Percentiles rank a stretch among this genome's conserved stretches.
Conservation (phyloP, 208 protist genomes). For the Crithidia mellificae region DNA sequence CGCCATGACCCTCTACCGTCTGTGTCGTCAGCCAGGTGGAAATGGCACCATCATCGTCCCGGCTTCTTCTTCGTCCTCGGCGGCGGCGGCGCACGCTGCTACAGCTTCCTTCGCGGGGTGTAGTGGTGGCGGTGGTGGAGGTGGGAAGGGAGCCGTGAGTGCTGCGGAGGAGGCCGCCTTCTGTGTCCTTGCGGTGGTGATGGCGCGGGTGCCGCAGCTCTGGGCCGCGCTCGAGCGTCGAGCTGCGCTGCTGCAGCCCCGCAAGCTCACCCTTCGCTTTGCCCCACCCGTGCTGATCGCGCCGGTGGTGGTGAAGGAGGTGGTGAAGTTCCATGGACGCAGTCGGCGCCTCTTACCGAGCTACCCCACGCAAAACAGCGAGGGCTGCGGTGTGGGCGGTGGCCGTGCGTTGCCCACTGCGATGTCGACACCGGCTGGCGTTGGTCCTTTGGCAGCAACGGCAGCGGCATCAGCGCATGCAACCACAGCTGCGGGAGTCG, state of each 20-base stretch:
- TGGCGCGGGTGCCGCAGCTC: conserved; percentile 41
- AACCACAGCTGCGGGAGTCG: no score
- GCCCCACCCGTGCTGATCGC: conserved; percentile 35
- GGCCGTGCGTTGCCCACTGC: no score
- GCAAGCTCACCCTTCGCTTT: conserved; percentile 49
- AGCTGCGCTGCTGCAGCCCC: conserved; percentile 47
- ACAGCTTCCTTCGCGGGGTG: not conserved
- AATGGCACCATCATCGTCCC: conserved; percentile 26
- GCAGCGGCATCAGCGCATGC: no score
- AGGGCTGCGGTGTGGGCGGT: no score
- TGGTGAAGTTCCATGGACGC: conserved; percentile 57
- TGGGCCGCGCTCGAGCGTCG: conserved; percentile 50
- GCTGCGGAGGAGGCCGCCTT: conserved; percentile 63
- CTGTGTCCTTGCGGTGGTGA: conserved; percentile 60
- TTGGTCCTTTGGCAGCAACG: no score
- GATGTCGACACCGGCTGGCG: no score
- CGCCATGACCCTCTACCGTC: conserved; percentile 65
- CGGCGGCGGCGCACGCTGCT: no score
- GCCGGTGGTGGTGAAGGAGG: conserved; percentile 45
- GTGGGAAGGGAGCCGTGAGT: conserved; percentile 5
- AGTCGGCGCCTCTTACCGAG: conserved; percentile 38
- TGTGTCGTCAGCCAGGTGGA: conserved; percentile 48
- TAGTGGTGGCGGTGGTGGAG: conserved; percentile 18
- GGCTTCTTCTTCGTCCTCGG: not conserved
- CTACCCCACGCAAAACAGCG: not conserved